Evolutionary conservation across 2,329 filamentous ascomycete species (phyloP).

Genomic region (Xylaria sp.): DNA sequence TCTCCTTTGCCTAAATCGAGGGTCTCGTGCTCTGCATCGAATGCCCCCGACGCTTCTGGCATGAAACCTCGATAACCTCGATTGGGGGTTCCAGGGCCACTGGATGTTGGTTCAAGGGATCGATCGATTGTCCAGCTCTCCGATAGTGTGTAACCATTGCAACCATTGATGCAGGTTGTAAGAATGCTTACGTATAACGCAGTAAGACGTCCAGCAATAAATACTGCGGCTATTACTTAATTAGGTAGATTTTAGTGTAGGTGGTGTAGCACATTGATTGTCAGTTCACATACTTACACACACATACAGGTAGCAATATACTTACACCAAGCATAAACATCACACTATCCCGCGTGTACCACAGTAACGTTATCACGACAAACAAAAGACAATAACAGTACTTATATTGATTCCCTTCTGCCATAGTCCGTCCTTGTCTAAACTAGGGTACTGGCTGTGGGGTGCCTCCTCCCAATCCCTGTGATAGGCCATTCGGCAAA

Average conservation of each 20-base stretch:
- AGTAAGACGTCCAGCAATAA: background rate
- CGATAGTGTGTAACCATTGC: no score
- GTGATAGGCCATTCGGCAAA: conserved; percentile 38
- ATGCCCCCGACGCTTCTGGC: conserved; percentile 21
- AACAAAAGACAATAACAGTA: conserved; percentile 8
- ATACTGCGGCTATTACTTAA: conserved; percentile 16
- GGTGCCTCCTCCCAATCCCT: conserved; percentile 34
- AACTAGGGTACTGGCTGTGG: conserved; percentile 13
- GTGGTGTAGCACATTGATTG: no score
- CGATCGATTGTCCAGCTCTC: conserved; percentile 5
- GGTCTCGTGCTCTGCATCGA: conserved; percentile 16
- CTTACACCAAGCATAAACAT: no score
- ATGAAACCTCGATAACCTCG: conserved; percentile 15
- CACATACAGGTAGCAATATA: no score
- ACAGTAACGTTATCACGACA: conserved; percentile 15
- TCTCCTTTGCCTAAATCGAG: conserved; percentile 31
- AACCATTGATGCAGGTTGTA: conserved; percentile 13
- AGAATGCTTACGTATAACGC: background rate
- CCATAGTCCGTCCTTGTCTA: conserved; percentile 7
- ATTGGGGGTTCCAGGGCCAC: background rate
- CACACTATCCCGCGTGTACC: background rate
- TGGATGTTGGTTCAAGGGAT: background rate
- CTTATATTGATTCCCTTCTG: conserved; percentile 16
- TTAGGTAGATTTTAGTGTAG: background rate
- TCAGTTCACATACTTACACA: no score